phyloP scores from a whole-genome alignment of 768 basidiomycete species.

The Lactarius trivialis region DNA sequence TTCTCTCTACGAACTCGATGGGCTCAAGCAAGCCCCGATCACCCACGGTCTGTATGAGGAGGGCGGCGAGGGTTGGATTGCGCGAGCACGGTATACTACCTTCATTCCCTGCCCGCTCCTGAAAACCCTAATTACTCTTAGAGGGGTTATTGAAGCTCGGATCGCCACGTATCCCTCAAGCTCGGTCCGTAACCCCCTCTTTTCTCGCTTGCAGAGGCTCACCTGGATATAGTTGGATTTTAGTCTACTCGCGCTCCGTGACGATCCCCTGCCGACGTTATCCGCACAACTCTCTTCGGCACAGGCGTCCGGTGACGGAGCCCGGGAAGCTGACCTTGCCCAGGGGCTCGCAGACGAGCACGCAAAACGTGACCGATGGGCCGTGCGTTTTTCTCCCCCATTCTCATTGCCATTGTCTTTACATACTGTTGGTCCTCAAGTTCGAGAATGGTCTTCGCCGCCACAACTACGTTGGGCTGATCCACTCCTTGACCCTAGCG shows the following conservation, averaged over 20 bases:
- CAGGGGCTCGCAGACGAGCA: constrained; percentile 59
- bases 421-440: constrained; percentile 33
- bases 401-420: not conserved
- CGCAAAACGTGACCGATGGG: constrained; percentile 73
- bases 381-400: constrained; percentile 44
- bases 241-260: constrained; percentile 81
- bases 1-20: constrained; percentile 88
- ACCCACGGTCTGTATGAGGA: constrained; percentile 71
- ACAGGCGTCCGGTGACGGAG: constrained; percentile 31
- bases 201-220: not conserved
- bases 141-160: constrained; percentile 78
- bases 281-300: constrained; percentile 51
- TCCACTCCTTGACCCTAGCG: constrained; percentile 63
- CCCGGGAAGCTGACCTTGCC: constrained; percentile 43
- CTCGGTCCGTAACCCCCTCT: constrained; percentile 51
- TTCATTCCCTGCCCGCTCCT: constrained; percentile 1
- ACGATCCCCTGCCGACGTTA: constrained; percentile 70
- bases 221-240: constrained; percentile 65
- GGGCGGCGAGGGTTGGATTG: constrained; percentile 75
- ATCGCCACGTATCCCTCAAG: constrained; percentile 89
- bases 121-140: constrained; percentile 30
- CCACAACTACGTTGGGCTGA: constrained; percentile 82
- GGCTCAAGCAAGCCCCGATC: constrained; percentile 72
- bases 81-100: constrained; percentile 57
- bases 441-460: constrained; percentile 83